Base-by-base conservation (phyloP, 805 yeast genomes). In the Suhomyces pyralidae region DNA sequence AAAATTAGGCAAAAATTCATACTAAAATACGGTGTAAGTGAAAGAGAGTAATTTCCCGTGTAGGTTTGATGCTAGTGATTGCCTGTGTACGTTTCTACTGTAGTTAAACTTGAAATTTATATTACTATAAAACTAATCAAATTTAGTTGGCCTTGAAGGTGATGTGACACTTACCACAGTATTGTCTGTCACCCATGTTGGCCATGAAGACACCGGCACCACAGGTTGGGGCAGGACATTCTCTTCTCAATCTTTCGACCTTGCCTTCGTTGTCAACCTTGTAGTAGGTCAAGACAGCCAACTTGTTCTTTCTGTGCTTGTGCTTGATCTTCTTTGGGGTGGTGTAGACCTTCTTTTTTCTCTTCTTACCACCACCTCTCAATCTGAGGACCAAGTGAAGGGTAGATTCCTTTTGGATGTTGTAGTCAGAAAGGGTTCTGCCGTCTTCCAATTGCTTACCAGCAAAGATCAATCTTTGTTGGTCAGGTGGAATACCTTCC, bases 131-230 rank as follows among this genome's bases (percentile, higher is more conserved):
- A 22, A 22, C 25, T 22, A 22, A 22, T 36, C 42, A 38, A 48
- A 51, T 49, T 50, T 54, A 50, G 62, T 62, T 55, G 49, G 62
- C 60, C 76, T 85, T 87, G 82, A 85, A 87, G 78, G 97, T 92
- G 71, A 88, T 82, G 87, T 92, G 97, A 84, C 99, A 94, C 84
- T 89, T 91, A 83, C 99, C 99, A 83, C 99, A 94, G 97, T 94
- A 94, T 81, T 88, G 96, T 86, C 99, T 92, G 88, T 87, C 92
- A 77, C 83, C 80, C 93, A 89, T 92, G 91, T 92, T 87, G 70
- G 98, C 99, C 97, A 94, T 91, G 94, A 93, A 93, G 79, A 90
- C 87, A 88, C 97, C 97, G 66, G 97, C 94, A 83, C 97, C 97
- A 83, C 97, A 93, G 70, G 86, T 83, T 65, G 81, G 84, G 77